phyloP scores from a whole-genome alignment of 2,329 filamentous ascomycete species.

The Colletotrichum euphorbiae region DNA sequence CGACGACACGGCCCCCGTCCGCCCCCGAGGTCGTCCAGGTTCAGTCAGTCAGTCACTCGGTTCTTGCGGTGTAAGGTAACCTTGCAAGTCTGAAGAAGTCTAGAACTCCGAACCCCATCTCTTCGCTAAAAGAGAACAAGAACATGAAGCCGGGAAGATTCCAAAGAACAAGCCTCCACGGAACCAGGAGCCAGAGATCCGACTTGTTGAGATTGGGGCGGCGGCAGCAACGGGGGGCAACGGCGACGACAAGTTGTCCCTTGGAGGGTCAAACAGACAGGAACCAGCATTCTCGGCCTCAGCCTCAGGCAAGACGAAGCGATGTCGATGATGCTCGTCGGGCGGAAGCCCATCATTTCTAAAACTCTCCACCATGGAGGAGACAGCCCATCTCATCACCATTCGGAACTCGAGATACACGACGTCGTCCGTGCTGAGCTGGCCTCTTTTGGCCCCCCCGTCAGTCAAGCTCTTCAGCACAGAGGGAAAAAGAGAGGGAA shows the following conservation, averaged over 20 bases:
- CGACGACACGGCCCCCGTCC: no score
- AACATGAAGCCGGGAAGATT: no score
- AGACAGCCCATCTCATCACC: not conserved
- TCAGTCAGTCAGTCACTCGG: not conserved
- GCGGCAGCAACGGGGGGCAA: no score
- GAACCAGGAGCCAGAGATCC: constrained; percentile 6
- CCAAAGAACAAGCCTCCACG: not conserved
- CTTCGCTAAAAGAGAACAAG: no score
- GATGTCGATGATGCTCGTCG: not conserved
- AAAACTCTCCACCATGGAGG: not conserved
- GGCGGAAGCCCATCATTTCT: not conserved
- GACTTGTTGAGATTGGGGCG: not conserved
- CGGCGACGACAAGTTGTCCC: no score
- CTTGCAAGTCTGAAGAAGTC: constrained; percentile 3
- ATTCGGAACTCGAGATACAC: not conserved
- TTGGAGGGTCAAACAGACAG: not conserved
- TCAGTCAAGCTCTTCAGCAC: not conserved
- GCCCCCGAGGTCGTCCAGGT: not conserved
- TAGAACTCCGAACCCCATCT: not conserved
- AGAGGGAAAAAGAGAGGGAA: no score
- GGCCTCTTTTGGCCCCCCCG: not conserved
- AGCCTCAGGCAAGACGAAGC: not conserved
- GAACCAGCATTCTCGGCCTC: not conserved
- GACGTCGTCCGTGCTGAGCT: not conserved
- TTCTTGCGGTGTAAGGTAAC: constrained; percentile 19